Conservation (phyloP, 495 filamentous ascomycete species). For the Penicillium longicatenatum region DNA sequence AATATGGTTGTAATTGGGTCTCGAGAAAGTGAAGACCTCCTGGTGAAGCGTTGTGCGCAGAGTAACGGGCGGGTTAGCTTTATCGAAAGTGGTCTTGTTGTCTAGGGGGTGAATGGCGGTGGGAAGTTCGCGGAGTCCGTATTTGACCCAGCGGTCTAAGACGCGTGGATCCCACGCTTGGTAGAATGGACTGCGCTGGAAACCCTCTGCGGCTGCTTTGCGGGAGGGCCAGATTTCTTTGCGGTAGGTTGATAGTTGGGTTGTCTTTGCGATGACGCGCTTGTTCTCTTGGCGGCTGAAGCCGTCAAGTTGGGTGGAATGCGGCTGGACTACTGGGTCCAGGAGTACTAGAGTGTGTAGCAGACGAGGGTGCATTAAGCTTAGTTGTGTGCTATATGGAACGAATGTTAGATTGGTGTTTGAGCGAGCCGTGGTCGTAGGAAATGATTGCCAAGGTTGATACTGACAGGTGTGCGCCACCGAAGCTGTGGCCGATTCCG, state of each 20-base stretch:
- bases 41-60: slow-evolving; percentile 62
- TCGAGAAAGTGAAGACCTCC: slow-evolving; percentile 62
- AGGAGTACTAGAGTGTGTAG: slow-evolving; percentile 75
- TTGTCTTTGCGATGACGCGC: slow-evolving; percentile 39
- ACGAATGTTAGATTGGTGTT: slow-evolving; percentile 3
- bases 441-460: not conserved
- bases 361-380: slow-evolving; percentile 81
- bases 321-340: slow-evolving; percentile 73
- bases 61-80: slow-evolving; percentile 50
- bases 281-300: slow-evolving; percentile 25
- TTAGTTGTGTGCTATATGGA: slow-evolving; percentile 47
- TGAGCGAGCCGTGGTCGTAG: not conserved
- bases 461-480: slow-evolving; percentile 64
- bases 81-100: slow-evolving; percentile 18
- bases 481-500: slow-evolving; percentile 89
- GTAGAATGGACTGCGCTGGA: slow-evolving; percentile 67
- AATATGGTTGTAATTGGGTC: slow-evolving; percentile 52
- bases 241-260: slow-evolving; percentile 60
- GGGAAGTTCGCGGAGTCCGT: slow-evolving; percentile 67
- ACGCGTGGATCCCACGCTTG: slow-evolving; percentile 73
- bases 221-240: slow-evolving; percentile 72
- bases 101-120: slow-evolving; percentile 56
- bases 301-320: slow-evolving; percentile 44
- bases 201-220: slow-evolving; percentile 59
- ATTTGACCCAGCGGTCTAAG: slow-evolving; percentile 61